phyloP scores from a whole-genome alignment of 192 early-diverging fungal species.

The Lobosporangium transversale region DNA sequence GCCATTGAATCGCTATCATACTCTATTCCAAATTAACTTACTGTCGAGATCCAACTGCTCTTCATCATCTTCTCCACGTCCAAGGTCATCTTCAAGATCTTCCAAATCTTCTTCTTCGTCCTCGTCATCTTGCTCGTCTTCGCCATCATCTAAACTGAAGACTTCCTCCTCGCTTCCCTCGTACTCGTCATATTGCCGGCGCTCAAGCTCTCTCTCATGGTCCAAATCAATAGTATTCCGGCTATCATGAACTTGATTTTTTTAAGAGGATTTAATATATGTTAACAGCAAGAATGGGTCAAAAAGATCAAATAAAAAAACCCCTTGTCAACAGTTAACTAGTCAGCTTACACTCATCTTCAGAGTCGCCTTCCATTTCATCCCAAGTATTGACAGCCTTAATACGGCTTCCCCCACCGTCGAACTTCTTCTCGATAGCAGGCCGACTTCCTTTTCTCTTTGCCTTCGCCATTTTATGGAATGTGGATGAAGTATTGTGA shows the following conservation, averaged over 20 bases:
- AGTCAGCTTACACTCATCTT: constrained; percentile 76
- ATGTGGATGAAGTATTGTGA: background rate
- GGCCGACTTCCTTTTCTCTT: constrained; percentile 46
- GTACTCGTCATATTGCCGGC: constrained; percentile 54
- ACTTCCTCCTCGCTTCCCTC: constrained; percentile 83
- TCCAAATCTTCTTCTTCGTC: constrained; percentile 53
- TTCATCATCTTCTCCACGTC: constrained; percentile 40
- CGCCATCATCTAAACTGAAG: constrained; percentile 71
- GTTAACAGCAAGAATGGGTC: no score
- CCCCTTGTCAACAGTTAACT: no score
- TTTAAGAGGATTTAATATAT: background rate
- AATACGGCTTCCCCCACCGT: constrained; percentile 58
- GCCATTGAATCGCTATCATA: no score
- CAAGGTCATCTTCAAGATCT: constrained; percentile 42
- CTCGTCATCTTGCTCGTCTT: constrained; percentile 58
- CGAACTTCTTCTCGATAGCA: constrained; percentile 44
- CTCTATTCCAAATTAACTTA: no score
- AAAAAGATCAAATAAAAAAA: no score
- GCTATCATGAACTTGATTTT: constrained; percentile 38
- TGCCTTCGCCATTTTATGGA: constrained; percentile 22
- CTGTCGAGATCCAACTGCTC: constrained; percentile 50
- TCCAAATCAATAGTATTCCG: constrained; percentile 36
- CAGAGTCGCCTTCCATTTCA: constrained; percentile 79
- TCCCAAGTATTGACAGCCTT: constrained; percentile 76
- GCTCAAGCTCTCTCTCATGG: constrained; percentile 33